Base-by-base conservation (phyloP, 768 basidiomycete genomes). In the Hygrophorus pudorinus region DNA sequence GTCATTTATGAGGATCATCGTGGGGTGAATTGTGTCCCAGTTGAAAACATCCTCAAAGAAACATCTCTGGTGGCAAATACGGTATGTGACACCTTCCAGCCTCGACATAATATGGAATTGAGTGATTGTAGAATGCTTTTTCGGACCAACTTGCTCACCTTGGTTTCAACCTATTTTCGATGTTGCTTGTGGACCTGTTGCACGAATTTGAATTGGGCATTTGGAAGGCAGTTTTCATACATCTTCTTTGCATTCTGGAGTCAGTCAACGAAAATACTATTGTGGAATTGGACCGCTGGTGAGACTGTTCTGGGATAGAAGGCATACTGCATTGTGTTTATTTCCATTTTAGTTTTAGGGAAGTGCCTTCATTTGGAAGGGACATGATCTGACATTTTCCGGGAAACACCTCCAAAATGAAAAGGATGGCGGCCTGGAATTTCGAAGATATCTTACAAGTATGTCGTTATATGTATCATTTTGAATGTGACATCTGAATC, bases 11-110 rank as follows among this genome's bases (percentile, higher is more conserved):
- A 59, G 34, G 42, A 53, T 13, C 51, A 55, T 16, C 50, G 49
- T 39, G 47, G 43, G 1, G 56, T 67, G 2, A 55, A 60, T 10
- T 54, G 54, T 31, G 42, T 36, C 1, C 24, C 14, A 10, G 61
- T 67, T 1, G 58, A 65, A 7, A 24, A 42, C 2, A 16, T 63
- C 1, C 50, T 66, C 1, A 52, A 58, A 42, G 14, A 27, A 2
- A 47, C 58, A 11, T 65, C 62, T 0, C 45, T 59, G 24, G 63
- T 65, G 0, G 65, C 62, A 1, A 59, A 59, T 8, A 27, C 33
- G 16, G 65, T 65, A 42, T 14, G 28, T 47, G 41, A 33, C 10
- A 31, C 12, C 11, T 31, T 6, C 12, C 30, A 31, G 12, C 13
- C 14, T 5, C 5, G 14, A 11, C 7, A 41, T 28, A 5, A 11